These are phyloP conservation scores for Austroboletus olivaceoglutinosus DNA, from an alignment of 1,284 basidiomycete genomes.

Conservation along the genomic window DNA sequence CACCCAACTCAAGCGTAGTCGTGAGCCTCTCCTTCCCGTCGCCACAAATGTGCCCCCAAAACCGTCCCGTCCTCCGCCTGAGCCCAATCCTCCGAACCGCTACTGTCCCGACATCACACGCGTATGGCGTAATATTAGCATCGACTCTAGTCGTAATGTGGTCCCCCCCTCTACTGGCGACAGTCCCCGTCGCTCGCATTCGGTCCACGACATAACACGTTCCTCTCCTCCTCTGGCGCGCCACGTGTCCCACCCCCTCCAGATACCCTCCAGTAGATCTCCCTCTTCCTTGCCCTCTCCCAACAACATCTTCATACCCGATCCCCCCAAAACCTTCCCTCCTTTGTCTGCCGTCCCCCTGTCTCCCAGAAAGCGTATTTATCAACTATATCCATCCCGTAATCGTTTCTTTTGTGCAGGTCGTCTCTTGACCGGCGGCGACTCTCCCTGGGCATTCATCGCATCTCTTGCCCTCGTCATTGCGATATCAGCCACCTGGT, in stretches of 20 bases:
- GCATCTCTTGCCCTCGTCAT: slow-evolving; percentile 61
- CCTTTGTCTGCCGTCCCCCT: slow-evolving; percentile 50
- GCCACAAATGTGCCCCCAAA: slow-evolving; percentile 16
- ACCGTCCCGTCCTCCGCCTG: slow-evolving; percentile 6
- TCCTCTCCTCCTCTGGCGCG: slow-evolving; percentile 11
- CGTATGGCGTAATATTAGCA: slow-evolving; percentile 54
- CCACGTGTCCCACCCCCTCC: slow-evolving; percentile 22
- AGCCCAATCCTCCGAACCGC: slow-evolving; percentile 23
- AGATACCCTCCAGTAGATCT: slow-evolving; percentile 23
- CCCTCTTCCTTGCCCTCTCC: slow-evolving; percentile 32
- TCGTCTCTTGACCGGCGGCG: slow-evolving; percentile 77
- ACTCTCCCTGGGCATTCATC: slow-evolving; percentile 76
- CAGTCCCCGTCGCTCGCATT: slow-evolving; percentile 9
- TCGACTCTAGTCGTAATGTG: slow-evolving; percentile 44
- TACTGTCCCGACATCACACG: slow-evolving; percentile 55
- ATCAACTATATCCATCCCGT: slow-evolving; percentile 62
- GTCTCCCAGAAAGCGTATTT: slow-evolving; percentile 49
- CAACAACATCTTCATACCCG: slow-evolving; percentile 27
- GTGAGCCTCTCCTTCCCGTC: slow-evolving; percentile 64
- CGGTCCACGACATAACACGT: slow-evolving; percentile 7
- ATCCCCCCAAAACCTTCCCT: slow-evolving; percentile 29
- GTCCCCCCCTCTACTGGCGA: slow-evolving; percentile 5
- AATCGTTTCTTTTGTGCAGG: slow-evolving; percentile 78
- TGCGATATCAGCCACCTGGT: slow-evolving; percentile 72
- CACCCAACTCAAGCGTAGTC: slow-evolving; percentile 55